Evolutionary conservation across 1,139 yeast species (phyloP), one percentile per base, ranked within the genome.

Genomic region (Meyerozyma sp.): DNA sequence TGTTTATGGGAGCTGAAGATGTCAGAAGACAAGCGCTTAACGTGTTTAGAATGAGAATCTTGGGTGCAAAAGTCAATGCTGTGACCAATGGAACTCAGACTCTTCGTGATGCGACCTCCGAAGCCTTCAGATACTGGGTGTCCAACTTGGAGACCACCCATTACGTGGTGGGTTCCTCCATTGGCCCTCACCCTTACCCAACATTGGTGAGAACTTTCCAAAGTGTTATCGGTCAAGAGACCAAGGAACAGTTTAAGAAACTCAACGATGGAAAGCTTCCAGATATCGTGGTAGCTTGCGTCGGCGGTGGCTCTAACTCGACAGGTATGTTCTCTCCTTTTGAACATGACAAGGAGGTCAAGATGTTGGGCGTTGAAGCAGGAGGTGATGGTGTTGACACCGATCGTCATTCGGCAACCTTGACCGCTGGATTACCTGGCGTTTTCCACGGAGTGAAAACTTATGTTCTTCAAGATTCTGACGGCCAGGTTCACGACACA

Each of bases 121-220:
- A 93, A 68, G 98, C 98, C 11, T 85, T 93, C 70, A 79, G 98
- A 64, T 82, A 67, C 65, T 93, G 99, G 99, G 98, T 93, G 41
- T 81, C 96, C 4, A 79, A 90, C 57, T 75, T 93, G 53, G 74
- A 82, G 52, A 70, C 86, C 36, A 93, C 98, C 8, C 97, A 93
- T 65, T 93, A 93, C 64, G 84, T 91, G 49, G 95, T 93, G 44
- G 99, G 99, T 38, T 90, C 98, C 4, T 98, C 98, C 40, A 91
- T 94, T 61, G 99, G 99, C 32, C 99, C 99, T 40, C 98, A 93
- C 65, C 99, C 99, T 39, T 93, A 90, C 73, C 99, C 99, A 49
- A 88, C 95, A 13, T 78, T 93, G 64, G 99, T 93, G 30, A 85
- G 98, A 71, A 93, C 98, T 23, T 91, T 94, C 89, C 99, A 93